phyloP scores from a whole-genome alignment of 139 green algal genomes.

The Chlamydomonas asymmetrica region DNA sequence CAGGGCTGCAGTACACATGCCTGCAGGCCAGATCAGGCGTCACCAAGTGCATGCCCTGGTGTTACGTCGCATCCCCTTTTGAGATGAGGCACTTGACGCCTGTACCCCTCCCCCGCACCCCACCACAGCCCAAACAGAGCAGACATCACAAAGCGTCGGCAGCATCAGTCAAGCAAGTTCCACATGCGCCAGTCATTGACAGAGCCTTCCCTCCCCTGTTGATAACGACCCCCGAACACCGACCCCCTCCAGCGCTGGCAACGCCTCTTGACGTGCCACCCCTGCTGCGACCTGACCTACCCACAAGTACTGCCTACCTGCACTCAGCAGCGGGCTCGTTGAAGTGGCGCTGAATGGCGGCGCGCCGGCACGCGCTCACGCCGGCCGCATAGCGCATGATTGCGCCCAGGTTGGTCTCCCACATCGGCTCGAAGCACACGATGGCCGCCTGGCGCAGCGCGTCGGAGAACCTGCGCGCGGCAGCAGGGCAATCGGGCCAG shows the following conservation, averaged over 20 bases:
- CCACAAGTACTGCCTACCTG: conserved; percentile 4
- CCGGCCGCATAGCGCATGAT: conserved; percentile 58
- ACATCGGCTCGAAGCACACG: conserved; percentile 66
- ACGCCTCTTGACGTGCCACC: no score
- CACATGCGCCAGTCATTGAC: no score
- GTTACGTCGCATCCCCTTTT: no score
- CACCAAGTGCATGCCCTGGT: no score
- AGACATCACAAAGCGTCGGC: no score
- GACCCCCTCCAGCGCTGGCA: no score
- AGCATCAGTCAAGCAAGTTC: no score
- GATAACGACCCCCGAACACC: no score
- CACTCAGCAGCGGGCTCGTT: conserved; percentile 57
- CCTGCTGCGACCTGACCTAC: background rate
- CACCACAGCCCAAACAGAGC: no score
- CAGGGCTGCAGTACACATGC: background rate
- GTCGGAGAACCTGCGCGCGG: conserved; percentile 50
- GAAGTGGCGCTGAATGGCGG: conserved; percentile 65
- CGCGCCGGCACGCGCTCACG: conserved; percentile 47
- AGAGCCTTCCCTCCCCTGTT: no score
- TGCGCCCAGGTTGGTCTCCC: conserved; percentile 52
- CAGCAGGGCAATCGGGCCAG: background rate
- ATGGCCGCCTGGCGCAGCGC: conserved; percentile 62
- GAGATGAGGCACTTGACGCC: no score
- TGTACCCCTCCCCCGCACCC: no score
- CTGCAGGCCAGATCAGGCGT: conserved; percentile 2